These are phyloP conservation scores for Penicillium oxalicum DNA, from an alignment of 2,329 filamentous ascomycete species.

Conservation along the genomic window DNA sequence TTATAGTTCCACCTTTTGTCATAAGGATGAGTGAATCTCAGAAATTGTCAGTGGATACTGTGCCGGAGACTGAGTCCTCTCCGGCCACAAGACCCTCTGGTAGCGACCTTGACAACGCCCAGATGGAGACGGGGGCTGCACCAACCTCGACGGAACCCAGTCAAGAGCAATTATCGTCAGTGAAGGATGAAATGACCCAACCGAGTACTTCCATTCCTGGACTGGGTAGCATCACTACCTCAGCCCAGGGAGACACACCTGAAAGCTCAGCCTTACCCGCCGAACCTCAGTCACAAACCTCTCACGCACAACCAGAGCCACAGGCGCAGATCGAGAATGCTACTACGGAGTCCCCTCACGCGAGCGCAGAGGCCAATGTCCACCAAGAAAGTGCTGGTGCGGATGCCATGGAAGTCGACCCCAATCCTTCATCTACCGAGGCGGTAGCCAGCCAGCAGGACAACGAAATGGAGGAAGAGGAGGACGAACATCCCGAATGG, in stretches of 20 bases:
- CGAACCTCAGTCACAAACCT: neutral
- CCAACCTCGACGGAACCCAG: constrained; percentile 5
- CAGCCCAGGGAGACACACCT: constrained; percentile 9
- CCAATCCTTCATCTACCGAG: constrained; percentile 7
- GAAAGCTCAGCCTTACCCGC: constrained; percentile 3
- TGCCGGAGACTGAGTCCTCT: constrained; percentile 21
- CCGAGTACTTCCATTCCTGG: constrained; percentile 31
- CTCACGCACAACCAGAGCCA: neutral
- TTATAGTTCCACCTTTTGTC: too few relatives aligned
- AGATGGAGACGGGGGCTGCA: constrained; percentile 27
- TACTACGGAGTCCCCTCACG: neutral
- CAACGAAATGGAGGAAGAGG: constrained; percentile 29
- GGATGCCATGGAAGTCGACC: constrained; percentile 28
- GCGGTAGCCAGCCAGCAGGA: neutral
- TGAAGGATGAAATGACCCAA: constrained; percentile 13
- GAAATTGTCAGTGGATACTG: too few relatives aligned
- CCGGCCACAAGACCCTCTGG: constrained; percentile 22
- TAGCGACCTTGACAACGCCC: constrained; percentile 41
- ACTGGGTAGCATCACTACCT: constrained; percentile 28
- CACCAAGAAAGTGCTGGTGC: neutral
- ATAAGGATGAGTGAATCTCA: too few relatives aligned
- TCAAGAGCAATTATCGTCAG: neutral
- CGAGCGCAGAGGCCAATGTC: neutral
- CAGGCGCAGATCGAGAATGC: neutral
- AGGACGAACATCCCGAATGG: constrained; percentile 66